Evolutionary conservation across 768 basidiomycete genomes (phyloP), one percentile per base, ranked within the genome.

Genomic region (Agaricus bisporus): DNA sequence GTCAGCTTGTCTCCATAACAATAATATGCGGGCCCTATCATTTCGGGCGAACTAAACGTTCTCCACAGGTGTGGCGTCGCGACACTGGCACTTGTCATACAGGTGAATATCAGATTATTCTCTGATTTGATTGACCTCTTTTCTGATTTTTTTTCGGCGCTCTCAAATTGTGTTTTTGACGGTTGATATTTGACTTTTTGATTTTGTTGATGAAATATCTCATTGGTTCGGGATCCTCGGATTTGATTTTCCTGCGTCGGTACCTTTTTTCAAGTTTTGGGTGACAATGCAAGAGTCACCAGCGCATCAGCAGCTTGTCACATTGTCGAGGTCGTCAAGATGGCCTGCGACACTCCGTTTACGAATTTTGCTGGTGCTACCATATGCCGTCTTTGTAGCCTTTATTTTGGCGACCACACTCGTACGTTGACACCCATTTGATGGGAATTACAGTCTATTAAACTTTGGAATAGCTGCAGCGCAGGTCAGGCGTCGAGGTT

Each of bases 311-410:
- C 66, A 52, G 41, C 38, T 15, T 22, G 41, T 18, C 32, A 56
- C 25, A 46, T 44, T 49, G 53, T 49, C 51, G 37, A 32, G 46
- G 11, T 52, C 50, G 11, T 49, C 50, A 15, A 41, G 54, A 52
- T 57, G 57, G 58, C 39, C 58, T 44, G 43, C 47, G 49, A 38
- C 53, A 17, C 17, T 54, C 25, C 53, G 53, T 5, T 35, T 54
- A 20, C 32, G 49, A 2, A 41, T 17, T 52, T 59, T 54, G 46
- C 14, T 70, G 36, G 57, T 55, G 14, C 41, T 64, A 1, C 70
- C 72, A 4, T 73, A 71, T 55, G 41, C 77, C 17, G 66, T 70
- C 12, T 79, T 81, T 53, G 38, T 71, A 2, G 59, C 65, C 1
- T 80, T 77, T 59, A 59, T 73, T 4, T 35, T 73, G 5, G 58